Conservation (phyloP, 495 filamentous ascomycete species). For the Penicillium cosmopolitanum region DNA sequence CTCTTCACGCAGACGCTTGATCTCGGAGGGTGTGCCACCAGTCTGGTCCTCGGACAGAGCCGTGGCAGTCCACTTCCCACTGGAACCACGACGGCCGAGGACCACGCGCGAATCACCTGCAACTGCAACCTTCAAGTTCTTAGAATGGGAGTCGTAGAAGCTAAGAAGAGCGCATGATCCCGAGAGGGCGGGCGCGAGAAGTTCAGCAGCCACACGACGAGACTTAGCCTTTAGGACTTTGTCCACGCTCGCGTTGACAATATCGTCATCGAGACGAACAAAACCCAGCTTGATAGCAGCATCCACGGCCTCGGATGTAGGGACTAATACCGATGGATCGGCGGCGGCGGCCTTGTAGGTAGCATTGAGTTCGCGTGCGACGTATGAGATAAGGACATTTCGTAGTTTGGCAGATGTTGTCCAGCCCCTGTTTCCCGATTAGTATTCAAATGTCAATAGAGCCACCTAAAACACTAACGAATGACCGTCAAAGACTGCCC, state of each 20-base stretch:
- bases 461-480: constrained; percentile 57
- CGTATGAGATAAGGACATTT: constrained; percentile 86
- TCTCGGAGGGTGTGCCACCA: constrained; percentile 81
- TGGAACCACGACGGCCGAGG: constrained; percentile 74
- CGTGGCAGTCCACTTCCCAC: constrained; percentile 91
- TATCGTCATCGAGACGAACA: constrained; percentile 85
- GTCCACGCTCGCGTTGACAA: constrained; percentile 84
- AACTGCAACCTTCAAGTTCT: constrained; percentile 86
- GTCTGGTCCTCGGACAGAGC: constrained; percentile 92
- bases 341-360: constrained; percentile 79
- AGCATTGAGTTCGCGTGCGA: constrained; percentile 90
- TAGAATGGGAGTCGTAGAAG: constrained; percentile 88
- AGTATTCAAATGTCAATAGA: constrained; percentile 11
- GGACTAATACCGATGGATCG: constrained; percentile 58
- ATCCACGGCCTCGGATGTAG: constrained; percentile 79
- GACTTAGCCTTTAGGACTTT: constrained; percentile 87
- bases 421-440: constrained; percentile 72
- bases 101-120: constrained; percentile 95
- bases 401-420: constrained; percentile 96
- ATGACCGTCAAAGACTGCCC: constrained; percentile 98
- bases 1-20: constrained; percentile 73
- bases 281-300: constrained; percentile 93
- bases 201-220: constrained; percentile 83
- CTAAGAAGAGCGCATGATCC: constrained; percentile 95
- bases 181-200: constrained; percentile 89